A percentile compares a stretch with the other conserved stretches of the same genome.
These are phyloP conservation scores for Acrocalymma vagum DNA, from an alignment of 2,329 filamentous ascomycete species.

Conservation along the genomic window DNA sequence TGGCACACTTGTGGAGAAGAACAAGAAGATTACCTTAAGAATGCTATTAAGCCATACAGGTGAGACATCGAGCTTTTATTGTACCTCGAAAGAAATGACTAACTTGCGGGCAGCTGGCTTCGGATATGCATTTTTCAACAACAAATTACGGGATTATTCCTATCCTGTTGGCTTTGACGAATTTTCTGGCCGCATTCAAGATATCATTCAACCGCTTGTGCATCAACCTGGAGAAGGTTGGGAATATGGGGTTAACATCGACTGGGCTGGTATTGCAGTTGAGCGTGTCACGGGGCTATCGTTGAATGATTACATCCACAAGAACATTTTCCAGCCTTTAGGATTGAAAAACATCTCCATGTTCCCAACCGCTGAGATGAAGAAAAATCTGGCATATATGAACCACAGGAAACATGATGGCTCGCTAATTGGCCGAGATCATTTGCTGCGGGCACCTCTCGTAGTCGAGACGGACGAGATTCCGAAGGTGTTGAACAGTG, in stretches of 20 bases:
- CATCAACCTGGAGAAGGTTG: slow-evolving; percentile 69
- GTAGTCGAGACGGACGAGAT: slow-evolving; percentile 53
- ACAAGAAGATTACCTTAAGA: slow-evolving; percentile 56
- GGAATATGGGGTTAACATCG: slow-evolving; percentile 61
- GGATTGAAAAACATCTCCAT: slow-evolving; percentile 61
- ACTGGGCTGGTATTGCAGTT: slow-evolving; percentile 57
- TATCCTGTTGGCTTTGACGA: slow-evolving; percentile 65
- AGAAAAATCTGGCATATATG: slow-evolving; percentile 64
- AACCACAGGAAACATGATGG: slow-evolving; percentile 58
- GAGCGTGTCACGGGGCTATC: slow-evolving; percentile 53
- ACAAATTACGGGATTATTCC: slow-evolving; percentile 52
- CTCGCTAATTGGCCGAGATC: slow-evolving; percentile 53
- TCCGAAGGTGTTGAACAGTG: slow-evolving; percentile 61
- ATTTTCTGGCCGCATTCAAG: slow-evolving; percentile 62
- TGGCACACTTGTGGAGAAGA: slow-evolving; percentile 47
- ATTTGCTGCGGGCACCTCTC: slow-evolving; percentile 60
- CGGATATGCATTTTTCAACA: slow-evolving; percentile 59
- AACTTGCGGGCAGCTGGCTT: slow-evolving; percentile 47
- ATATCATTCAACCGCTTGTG: slow-evolving; percentile 63
- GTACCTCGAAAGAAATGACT: not conserved
- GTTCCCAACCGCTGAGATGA: slow-evolving; percentile 65
- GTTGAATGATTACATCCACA: slow-evolving; percentile 54
- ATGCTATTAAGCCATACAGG: slow-evolving; percentile 59
- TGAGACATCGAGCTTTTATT: slow-evolving; percentile 1
- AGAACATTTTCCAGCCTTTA: slow-evolving; percentile 55